Percentiles rank a stretch among this genome's conserved stretches.
Conservation (phyloP, 1,284 basidiomycete species). For the Boletus calvinii region DNA sequence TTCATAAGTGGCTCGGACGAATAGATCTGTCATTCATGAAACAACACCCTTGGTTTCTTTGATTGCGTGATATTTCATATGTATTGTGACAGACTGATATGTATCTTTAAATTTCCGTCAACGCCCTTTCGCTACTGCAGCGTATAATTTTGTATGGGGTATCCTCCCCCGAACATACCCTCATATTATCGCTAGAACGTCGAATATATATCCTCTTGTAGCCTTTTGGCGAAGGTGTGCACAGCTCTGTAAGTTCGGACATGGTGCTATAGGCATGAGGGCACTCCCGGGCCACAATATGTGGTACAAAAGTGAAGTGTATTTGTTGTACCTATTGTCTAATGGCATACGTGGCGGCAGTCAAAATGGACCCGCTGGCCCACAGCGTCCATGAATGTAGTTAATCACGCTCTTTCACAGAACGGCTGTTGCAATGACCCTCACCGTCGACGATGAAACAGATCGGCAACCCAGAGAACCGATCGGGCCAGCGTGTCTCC, state of each 20-base stretch:
- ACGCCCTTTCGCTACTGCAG: conserved; percentile 9
- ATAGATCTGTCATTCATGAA: conserved; percentile 18
- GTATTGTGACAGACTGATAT: conserved; percentile 24
- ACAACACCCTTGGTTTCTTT: conserved; percentile 1
- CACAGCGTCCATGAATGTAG: background rate
- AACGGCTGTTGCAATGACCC: conserved; percentile 21
- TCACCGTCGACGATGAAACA: conserved; percentile 29
- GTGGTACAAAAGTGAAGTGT: background rate
- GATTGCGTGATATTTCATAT: conserved; percentile 22
- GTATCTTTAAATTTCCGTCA: conserved; percentile 30
- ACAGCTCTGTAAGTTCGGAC: background rate
- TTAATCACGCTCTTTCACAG: background rate
- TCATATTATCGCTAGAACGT: conserved; percentile 13
- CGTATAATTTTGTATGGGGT: conserved; percentile 24
- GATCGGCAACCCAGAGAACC: conserved; percentile 8
- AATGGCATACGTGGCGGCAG: background rate
- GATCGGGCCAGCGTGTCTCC: conserved; percentile 16
- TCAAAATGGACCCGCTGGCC: background rate
- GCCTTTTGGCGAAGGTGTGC: conserved; percentile 13
- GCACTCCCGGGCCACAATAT: background rate
- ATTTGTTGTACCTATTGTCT: conserved; percentile 2
- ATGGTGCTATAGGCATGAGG: background rate
- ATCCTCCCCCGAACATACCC: conserved; percentile 12
- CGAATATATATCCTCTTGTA: conserved; percentile 25
- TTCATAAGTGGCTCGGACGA: conserved; percentile 30